Conservation (phyloP, 225 moss, liverwort and hornwort species). For the Marchantia polymorpha region DNA sequence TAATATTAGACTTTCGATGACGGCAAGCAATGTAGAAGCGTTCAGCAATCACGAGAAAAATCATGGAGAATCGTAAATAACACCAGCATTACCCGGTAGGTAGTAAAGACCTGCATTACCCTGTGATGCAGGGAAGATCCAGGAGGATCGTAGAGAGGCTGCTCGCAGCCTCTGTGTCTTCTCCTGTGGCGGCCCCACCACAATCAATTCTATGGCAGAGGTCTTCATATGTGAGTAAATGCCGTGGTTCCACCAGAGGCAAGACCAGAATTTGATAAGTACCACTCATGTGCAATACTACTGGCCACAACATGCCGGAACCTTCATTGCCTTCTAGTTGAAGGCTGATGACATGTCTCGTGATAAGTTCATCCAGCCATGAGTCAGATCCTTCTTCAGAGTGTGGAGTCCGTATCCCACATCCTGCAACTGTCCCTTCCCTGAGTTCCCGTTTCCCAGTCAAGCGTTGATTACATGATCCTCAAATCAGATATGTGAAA, state of each 20-base stretch:
- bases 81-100: slow-evolving; percentile 30
- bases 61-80: slow-evolving; percentile 7
- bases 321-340: slow-evolving; percentile 45
- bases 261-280: slow-evolving; percentile 76
- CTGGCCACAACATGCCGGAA: slow-evolving; percentile 66
- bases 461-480: background rate
- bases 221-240: slow-evolving; percentile 58
- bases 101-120: slow-evolving; percentile 41
- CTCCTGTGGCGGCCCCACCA: slow-evolving; percentile 51
- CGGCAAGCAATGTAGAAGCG: background rate
- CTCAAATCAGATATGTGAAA: background rate
- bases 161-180: slow-evolving; percentile 31
- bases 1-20: background rate
- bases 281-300: slow-evolving; percentile 72
- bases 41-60: background rate
- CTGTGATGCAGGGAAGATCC: slow-evolving; percentile 86
- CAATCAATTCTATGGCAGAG: slow-evolving; percentile 58
- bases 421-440: slow-evolving; percentile 46
- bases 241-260: slow-evolving; percentile 77
- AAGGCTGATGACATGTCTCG: slow-evolving; percentile 76
- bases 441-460: slow-evolving; percentile 7
- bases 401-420: slow-evolving; percentile 38
- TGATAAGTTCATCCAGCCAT: slow-evolving; percentile 67
- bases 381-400: slow-evolving; percentile 47
- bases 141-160: slow-evolving; percentile 74